Percentiles rank a stretch among this genome's conserved stretches.
phyloP scores from a whole-genome alignment of 139 green algal species.

The Deuterostichococcus epilithicus region DNA sequence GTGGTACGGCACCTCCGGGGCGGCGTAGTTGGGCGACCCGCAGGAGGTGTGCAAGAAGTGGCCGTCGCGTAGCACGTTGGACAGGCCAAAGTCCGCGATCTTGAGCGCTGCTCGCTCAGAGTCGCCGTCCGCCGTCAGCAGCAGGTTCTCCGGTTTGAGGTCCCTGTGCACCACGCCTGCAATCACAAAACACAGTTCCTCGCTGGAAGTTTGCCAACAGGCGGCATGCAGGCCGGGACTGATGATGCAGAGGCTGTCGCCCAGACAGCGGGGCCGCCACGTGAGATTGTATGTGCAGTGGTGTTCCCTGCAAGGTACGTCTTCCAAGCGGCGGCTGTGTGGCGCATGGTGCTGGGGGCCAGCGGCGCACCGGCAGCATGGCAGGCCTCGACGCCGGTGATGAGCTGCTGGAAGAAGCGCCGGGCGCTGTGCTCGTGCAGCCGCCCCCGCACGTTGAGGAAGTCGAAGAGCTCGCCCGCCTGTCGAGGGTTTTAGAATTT shows the following conservation, averaged over 20 bases:
- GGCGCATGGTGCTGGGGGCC: too few relatives aligned
- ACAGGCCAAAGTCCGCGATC: constrained; percentile 85
- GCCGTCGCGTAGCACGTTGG: constrained; percentile 28
- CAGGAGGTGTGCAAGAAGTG: background rate
- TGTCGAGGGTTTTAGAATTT: too few relatives aligned
- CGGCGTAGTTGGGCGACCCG: background rate
- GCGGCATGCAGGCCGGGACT: too few relatives aligned
- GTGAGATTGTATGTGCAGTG: too few relatives aligned
- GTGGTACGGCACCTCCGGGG: background rate
- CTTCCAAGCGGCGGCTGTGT: too few relatives aligned
- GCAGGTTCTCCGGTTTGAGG: constrained; percentile 89
- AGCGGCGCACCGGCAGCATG: background rate
- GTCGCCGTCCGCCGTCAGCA: constrained; percentile 55
- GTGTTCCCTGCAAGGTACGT: too few relatives aligned
- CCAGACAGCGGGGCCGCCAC: too few relatives aligned
- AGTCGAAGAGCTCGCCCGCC: background rate
- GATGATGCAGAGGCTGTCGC: too few relatives aligned
- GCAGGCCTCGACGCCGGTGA: background rate
- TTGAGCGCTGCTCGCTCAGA: constrained; percentile 52
- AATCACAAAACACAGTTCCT: background rate
- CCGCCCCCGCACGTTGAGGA: background rate
- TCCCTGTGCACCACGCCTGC: constrained; percentile 71
- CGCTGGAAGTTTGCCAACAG: too few relatives aligned
- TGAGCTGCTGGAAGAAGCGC: constrained; percentile 1
- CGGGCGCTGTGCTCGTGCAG: background rate